Evolutionary conservation across 768 basidiomycete species (phyloP).

Genomic region (Rubroboletus pulcherrimus): DNA sequence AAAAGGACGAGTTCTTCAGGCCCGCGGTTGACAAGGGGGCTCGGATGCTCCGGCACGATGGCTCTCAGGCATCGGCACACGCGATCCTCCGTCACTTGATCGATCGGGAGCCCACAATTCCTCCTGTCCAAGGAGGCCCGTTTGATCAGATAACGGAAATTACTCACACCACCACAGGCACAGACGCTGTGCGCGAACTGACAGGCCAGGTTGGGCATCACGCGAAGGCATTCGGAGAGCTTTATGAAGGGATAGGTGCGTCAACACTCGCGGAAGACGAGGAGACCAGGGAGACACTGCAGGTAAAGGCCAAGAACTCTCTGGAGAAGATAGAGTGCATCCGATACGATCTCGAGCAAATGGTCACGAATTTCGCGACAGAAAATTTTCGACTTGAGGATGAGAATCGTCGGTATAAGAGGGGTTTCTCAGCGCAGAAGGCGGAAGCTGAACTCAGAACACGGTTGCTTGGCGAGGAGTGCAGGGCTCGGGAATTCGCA

Average conservation of each 20-base stretch:
- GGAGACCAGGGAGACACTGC: slow-evolving; percentile 36
- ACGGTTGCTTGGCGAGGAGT: slow-evolving; percentile 21
- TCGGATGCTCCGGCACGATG: slow-evolving; percentile 37
- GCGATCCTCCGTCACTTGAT: slow-evolving; percentile 43
- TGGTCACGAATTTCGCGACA: slow-evolving; percentile 34
- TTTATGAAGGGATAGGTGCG: slow-evolving; percentile 41
- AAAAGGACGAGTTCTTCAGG: slow-evolving; percentile 40
- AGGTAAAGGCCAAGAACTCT: slow-evolving; percentile 36
- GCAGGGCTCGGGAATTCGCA: slow-evolving; percentile 16
- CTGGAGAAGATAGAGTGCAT: slow-evolving; percentile 40
- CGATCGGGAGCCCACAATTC: slow-evolving; percentile 31
- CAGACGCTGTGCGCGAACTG: slow-evolving; percentile 43
- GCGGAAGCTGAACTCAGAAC: slow-evolving; percentile 10
- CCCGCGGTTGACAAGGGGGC: slow-evolving; percentile 45
- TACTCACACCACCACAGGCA: slow-evolving; percentile 41
- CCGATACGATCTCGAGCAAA: slow-evolving; percentile 38
- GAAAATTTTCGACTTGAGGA: slow-evolving; percentile 31
- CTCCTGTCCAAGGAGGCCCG: slow-evolving; percentile 46
- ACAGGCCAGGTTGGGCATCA: slow-evolving; percentile 40
- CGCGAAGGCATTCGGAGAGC: slow-evolving; percentile 37
- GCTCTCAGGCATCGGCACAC: slow-evolving; percentile 41
- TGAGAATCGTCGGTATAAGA: slow-evolving; percentile 18
- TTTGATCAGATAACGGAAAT: slow-evolving; percentile 39
- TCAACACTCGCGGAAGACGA: slow-evolving; percentile 39
- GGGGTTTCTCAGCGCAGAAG: slow-evolving; percentile 8